phyloP scores from a whole-genome alignment of 192 early-diverging fungal species.

The Mortierella claussenii region DNA sequence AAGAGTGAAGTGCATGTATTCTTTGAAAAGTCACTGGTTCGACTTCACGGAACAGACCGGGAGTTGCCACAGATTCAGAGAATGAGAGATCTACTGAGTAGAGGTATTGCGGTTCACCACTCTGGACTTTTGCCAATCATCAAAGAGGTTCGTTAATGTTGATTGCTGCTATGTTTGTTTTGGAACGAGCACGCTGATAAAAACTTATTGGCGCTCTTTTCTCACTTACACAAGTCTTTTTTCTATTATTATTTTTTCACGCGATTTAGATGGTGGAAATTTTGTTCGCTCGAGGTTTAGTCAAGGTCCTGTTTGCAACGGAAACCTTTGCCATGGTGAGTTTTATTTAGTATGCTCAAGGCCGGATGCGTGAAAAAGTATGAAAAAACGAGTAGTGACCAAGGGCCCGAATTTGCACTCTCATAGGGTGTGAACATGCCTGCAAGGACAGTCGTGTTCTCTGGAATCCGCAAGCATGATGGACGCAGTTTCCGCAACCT shows the following conservation, averaged over 20 bases:
- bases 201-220: too few relatives aligned
- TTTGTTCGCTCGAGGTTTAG: slow-evolving; percentile 88
- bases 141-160: slow-evolving; percentile 77
- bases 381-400: too few relatives aligned
- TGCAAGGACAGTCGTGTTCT: slow-evolving; percentile 93
- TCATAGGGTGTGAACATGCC: slow-evolving; percentile 95
- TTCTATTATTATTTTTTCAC: slow-evolving; percentile 1
- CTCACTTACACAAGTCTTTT: not conserved
- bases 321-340: slow-evolving; percentile 98
- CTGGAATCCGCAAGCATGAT: slow-evolving; percentile 91
- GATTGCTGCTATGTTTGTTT: not conserved
- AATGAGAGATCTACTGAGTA: slow-evolving; percentile 83
- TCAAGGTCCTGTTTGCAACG: slow-evolving; percentile 95
- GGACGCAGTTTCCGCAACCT: slow-evolving; percentile 88
- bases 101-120: slow-evolving; percentile 98
- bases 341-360: too few relatives aligned
- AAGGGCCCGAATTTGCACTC: too few relatives aligned
- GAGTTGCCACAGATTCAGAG: slow-evolving; percentile 89
- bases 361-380: too few relatives aligned
- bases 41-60: slow-evolving; percentile 86
- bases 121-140: slow-evolving; percentile 96
- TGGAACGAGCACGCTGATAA: too few relatives aligned
- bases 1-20: slow-evolving; percentile 91
- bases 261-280: slow-evolving; percentile 89
- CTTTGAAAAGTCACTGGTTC: slow-evolving; percentile 81